Conservation (phyloP, 1,284 basidiomycete species). For the Amylostereum areolatum region DNA sequence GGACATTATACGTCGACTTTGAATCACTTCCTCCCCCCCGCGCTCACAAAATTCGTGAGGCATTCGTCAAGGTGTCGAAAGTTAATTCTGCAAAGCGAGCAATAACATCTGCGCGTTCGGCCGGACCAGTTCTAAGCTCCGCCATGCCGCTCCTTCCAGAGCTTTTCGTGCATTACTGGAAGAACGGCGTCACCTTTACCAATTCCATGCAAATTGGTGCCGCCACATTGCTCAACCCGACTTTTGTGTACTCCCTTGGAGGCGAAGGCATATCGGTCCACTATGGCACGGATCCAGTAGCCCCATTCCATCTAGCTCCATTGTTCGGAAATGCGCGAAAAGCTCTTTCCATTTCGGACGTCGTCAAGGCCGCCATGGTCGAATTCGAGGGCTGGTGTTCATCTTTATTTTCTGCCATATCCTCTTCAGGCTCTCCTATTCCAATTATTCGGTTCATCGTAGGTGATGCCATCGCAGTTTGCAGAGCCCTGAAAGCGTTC, state of each 20-base stretch:
- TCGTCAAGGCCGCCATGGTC: constrained; percentile 21
- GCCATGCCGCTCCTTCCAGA: constrained; percentile 15
- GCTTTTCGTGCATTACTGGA: constrained; percentile 33
- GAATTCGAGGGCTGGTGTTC: constrained; percentile 33
- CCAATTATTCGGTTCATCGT: constrained; percentile 28
- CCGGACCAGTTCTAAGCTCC: constrained; percentile 27
- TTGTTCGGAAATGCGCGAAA: constrained; percentile 22
- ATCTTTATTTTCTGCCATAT: constrained; percentile 19
- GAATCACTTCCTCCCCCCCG: constrained; percentile 11
- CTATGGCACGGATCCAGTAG: constrained; percentile 39
- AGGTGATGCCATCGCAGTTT: constrained; percentile 30
- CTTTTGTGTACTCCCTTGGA: constrained; percentile 36
- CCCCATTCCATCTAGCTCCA: constrained; percentile 41
- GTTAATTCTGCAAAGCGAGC: background rate
- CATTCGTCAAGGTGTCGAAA: constrained; percentile 13
- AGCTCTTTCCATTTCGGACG: constrained; percentile 12
- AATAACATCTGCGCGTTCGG: constrained; percentile 24
- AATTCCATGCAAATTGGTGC: constrained; percentile 16
- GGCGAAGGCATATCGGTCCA: constrained; percentile 40
- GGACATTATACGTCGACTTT: constrained; percentile 30
- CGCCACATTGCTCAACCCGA: constrained; percentile 38
- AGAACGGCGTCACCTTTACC: constrained; percentile 33
- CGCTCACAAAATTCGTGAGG: constrained; percentile 11
- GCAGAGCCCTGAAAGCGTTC: constrained; percentile 23
- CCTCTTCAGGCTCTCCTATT: background rate